Base-by-base conservation (phyloP, 2,329 filamentous ascomycete species). In the Clathrospora elynae region DNA sequence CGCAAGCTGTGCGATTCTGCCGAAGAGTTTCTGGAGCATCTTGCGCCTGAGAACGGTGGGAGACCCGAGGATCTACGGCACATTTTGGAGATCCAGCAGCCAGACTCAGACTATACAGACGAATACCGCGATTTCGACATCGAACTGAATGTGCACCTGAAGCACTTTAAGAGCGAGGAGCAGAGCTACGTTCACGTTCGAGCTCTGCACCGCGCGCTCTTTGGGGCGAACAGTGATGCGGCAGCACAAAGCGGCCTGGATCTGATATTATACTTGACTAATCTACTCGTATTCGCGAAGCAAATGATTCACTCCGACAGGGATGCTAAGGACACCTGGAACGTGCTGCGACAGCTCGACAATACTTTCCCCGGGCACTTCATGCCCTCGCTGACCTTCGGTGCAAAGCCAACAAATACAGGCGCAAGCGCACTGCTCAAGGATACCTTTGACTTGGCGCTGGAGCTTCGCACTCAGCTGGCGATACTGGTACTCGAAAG, bases 381-480 rank as follows among this genome's bases (percentile, higher is more conserved):
- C 20, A 39, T 72, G 23, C 49, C 43, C 16, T 52, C 53, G 1
- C 48, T 67, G 3, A 45, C 52, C n/a, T 43, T 44, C 22, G 42
- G 32, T 1, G 18, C 14, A 7, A 14, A 42, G 7, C 39, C 31
- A 46, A 22, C 53, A 35, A 4, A 35, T 36, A 13, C 36, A 12
- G 76, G 73, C 5, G 62, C 69, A 5, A 79, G 75, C 50, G 50
- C 43, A 2, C 50, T 80, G 5, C 46, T 67, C 9, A 34, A 71
- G 36, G 51, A 72, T 29, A 79, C 76, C 0, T 76, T 81, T 41
- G 57, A 73, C 3, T 51, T 82, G 14, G 77, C 72, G 1, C 59
- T 83, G 5, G 76, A 79, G 5, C 69, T 84, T 14, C 74, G 80
- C 2, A 82, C 79, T 2, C 81, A 84, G 49, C 67, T 73, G 8